Evolutionary conservation across 441 rosid species (phyloP).

Genomic region (Bocquillonia castaneifolia): DNA sequence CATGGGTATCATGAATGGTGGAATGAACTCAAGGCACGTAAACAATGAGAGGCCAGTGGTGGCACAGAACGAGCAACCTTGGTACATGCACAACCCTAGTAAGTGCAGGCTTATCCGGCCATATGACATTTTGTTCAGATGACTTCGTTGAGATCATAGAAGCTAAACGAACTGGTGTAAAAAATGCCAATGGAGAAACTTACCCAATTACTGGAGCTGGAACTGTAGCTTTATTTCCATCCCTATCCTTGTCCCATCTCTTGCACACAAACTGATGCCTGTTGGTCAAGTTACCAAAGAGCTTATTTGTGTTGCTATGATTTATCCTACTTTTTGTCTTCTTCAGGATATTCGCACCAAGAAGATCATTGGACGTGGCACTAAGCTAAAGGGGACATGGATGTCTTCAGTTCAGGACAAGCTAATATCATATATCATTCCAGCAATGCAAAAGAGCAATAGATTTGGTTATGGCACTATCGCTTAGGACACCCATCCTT

Average conservation of each 20-base stretch:
- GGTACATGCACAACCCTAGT: neutral
- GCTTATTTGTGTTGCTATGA: too few relatives aligned
- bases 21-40: neutral
- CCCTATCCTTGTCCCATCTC: neutral
- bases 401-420: neutral
- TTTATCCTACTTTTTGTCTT: too few relatives aligned
- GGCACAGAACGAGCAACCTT: neutral
- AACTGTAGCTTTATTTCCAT: neutral
- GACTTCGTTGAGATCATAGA: neutral
- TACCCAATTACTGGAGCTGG: neutral
- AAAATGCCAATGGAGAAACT: neutral
- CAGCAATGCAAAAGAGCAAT: neutral
- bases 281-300: neutral
- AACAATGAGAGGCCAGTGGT: neutral
- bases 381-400: neutral
- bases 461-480: neutral
- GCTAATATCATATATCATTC: neutral
- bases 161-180: neutral
- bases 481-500: neutral
- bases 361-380: too few relatives aligned
- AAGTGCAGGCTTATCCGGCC: neutral
- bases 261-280: too few relatives aligned
- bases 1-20: too few relatives aligned
- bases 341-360: too few relatives aligned
- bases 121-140: neutral